Evolutionary conservation across 306 rosid species (phyloP), one percentile per base, ranked within the genome.

Genomic region (Citrullus amarus): DNA sequence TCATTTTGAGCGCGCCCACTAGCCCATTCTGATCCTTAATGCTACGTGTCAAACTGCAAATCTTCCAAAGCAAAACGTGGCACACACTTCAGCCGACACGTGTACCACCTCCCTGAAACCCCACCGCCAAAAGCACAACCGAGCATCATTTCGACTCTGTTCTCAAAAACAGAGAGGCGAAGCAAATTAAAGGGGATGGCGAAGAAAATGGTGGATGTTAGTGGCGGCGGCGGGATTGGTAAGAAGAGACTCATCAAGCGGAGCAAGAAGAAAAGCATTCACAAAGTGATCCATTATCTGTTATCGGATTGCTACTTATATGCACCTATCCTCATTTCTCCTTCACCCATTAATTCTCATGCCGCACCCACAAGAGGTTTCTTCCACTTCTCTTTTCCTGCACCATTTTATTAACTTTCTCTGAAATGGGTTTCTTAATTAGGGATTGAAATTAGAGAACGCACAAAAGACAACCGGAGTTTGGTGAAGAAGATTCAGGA

Each of bases 261-360:
- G 6, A 80, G 71, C 38, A 88, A 68, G 80, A 91, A 88, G 81
- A 79, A 76, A 59, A 20, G 75, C 38, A 77, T 90, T 43, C 75
- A 79, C 57, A 87, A 75, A 73, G 60, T 91, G 13, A 32, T 81
- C 1, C 83, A 87, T 80, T 90, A 86, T 88, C 91, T 93, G 43
- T 85, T 69, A 12, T 84, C 86, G 20, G 91, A 93, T 67, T 82
- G 81, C 36, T 88, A 80, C 89, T 76, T 87, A 83, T 93, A 88
- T 84, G 93, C 93, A 70, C 90, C 93, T 80, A 75, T 90, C 2
- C 78, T 90, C 1, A 39, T 86, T 36, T 88, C 90, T 66, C 74
- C 83, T 44, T 71, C 43, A 32, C 83, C 80, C 34, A 39, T 73
- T 56, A 28, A 58, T 80, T 69, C 34, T 20, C 54, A 48, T 44